Percentiles rank a stretch among this genome's conserved stretches.
Conservation (phyloP, 208 protist species). For the Herpetomonas muscarum region DNA sequence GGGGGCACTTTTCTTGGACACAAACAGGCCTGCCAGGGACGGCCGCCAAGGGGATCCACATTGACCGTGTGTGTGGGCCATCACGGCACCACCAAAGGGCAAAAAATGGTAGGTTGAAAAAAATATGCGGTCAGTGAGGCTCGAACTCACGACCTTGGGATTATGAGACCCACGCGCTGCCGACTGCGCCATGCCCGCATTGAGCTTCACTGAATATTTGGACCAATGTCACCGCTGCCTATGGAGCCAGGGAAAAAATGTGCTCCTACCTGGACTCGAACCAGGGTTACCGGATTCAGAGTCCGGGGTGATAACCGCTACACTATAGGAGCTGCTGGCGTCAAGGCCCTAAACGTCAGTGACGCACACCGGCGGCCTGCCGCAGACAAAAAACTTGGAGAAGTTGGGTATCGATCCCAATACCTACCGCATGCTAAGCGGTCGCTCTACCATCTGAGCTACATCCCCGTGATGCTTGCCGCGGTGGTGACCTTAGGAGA, state of each 20-base stretch:
- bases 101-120: slow-evolving; percentile 14
- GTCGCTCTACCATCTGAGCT: slow-evolving; percentile 92
- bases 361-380: too few species aligned
- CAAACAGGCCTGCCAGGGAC: too few species aligned
- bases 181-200: slow-evolving; percentile 91
- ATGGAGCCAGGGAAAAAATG: too few species aligned
- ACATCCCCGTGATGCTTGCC: slow-evolving; percentile 75
- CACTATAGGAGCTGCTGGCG: slow-evolving; percentile 93
- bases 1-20: too few species aligned
- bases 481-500: too few species aligned
- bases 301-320: slow-evolving; percentile 92
- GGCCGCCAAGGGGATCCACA: too few species aligned
- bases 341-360: too few species aligned
- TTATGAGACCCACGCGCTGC: slow-evolving; percentile 95
- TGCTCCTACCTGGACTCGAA: slow-evolving; percentile 91
- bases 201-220: background rate
- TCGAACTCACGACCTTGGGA: slow-evolving; percentile 94
- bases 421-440: slow-evolving; percentile 93
- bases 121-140: slow-evolving; percentile 59
- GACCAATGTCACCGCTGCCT: too few species aligned
- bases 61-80: too few species aligned
- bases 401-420: slow-evolving; percentile 93
- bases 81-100: too few species aligned
- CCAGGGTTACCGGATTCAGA: slow-evolving; percentile 92
- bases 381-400: slow-evolving; percentile 62